Conservation (phyloP, 2,329 filamentous ascomycete genomes). For the Neopestalotiopsis sp. region DNA sequence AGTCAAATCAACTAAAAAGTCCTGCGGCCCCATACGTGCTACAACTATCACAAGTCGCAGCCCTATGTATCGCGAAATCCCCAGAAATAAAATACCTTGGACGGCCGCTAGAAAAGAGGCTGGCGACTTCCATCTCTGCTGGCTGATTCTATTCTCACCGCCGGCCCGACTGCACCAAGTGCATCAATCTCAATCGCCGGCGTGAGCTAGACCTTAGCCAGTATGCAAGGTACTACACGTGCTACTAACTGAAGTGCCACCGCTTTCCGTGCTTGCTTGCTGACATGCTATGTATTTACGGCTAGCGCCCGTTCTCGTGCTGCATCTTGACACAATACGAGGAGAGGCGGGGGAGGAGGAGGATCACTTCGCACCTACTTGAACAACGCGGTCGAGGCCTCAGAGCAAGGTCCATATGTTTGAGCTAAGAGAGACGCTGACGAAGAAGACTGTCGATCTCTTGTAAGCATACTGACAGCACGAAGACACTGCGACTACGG, state of each 20-base stretch:
- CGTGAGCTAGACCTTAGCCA: not conserved
- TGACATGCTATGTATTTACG: not conserved
- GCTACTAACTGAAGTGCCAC: not conserved
- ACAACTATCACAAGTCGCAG: not conserved
- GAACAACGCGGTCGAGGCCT: not conserved
- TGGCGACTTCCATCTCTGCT: not conserved
- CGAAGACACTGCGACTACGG: not conserved
- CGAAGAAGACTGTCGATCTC: not conserved
- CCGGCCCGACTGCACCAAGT: not conserved
- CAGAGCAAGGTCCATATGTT: not conserved
- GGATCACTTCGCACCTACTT: not conserved
- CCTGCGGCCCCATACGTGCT: not conserved
- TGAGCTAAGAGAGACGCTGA: not conserved
- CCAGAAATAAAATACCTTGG: not conserved
- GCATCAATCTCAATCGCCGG: not conserved
- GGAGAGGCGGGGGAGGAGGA: not conserved
- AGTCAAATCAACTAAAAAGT: not conserved
- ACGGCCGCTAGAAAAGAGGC: conserved; percentile 1
- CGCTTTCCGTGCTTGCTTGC: not conserved
- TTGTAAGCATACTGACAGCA: not conserved
- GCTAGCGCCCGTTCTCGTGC: not conserved
- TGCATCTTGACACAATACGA: conserved; percentile 6
- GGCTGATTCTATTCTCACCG: not conserved
- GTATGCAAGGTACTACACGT: not conserved
- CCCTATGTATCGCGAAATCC: not conserved